A percentile compares a stretch with the other conserved stretches of the same genome.
Conservation (phyloP, 1,284 basidiomycete genomes). For the Veloboletus limbatus region DNA sequence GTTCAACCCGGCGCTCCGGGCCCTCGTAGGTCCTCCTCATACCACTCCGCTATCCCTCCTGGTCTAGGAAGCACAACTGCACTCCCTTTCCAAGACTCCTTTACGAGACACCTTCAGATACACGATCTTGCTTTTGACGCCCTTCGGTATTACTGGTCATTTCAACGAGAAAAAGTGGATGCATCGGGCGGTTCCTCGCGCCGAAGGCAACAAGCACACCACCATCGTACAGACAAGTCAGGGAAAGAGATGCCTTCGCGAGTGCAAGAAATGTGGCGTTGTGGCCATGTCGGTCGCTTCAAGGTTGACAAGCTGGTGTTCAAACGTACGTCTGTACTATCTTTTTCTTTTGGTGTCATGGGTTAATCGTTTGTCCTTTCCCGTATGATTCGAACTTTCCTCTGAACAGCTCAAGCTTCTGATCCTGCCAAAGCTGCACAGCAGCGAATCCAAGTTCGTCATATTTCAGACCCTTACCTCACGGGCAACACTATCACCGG, state of each 20-base stretch:
- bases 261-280: slow-evolving; percentile 65
- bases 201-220: slow-evolving; percentile 17
- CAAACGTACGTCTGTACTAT: slow-evolving; percentile 40
- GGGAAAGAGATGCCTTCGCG: slow-evolving; percentile 44
- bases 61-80: slow-evolving; percentile 51
- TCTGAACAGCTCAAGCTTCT: slow-evolving; percentile 33
- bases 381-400: not conserved
- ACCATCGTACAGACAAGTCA: slow-evolving; percentile 23
- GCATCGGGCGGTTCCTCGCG: slow-evolving; percentile 17
- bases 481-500: slow-evolving; percentile 45
- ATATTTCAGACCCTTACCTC: slow-evolving; percentile 46
- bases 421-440: slow-evolving; percentile 58
- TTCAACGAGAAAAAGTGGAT: slow-evolving; percentile 54
- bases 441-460: slow-evolving; percentile 62
- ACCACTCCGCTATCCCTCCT: slow-evolving; percentile 27
- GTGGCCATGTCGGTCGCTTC: slow-evolving; percentile 62
- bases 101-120: slow-evolving; percentile 48
- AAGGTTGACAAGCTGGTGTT: slow-evolving; percentile 53
- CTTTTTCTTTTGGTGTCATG: not conserved
- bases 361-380: slow-evolving; percentile 1
- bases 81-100: slow-evolving; percentile 55
- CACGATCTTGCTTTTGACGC: slow-evolving; percentile 49
- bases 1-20: slow-evolving; percentile 22
- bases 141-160: slow-evolving; percentile 58
- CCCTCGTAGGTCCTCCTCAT: slow-evolving; percentile 15